These are phyloP conservation scores for Phytophthora cryptogea DNA, from an alignment of 352 stramenopile genomes.

Conservation along the genomic window DNA sequence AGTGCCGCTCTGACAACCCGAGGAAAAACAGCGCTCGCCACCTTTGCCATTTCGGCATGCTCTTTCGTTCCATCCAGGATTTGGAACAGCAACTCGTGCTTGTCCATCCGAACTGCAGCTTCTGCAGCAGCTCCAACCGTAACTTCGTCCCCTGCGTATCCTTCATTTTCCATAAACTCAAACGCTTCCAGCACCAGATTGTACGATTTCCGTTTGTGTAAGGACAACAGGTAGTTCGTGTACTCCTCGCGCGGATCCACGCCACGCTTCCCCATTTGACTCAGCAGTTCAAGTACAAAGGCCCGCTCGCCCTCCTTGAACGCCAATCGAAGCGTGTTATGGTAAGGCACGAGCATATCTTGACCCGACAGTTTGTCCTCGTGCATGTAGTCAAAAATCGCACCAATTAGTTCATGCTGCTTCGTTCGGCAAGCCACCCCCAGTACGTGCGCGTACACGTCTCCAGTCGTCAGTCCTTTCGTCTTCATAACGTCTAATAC, in stretches of 20 bases:
- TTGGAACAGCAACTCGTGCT: background rate
- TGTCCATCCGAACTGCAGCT: background rate
- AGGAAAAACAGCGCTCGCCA: background rate
- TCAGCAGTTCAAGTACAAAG: background rate
- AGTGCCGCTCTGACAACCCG: background rate
- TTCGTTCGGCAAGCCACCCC: background rate
- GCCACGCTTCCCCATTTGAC: background rate
- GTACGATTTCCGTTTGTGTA: background rate
- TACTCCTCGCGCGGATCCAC: background rate
- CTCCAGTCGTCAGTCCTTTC: background rate
- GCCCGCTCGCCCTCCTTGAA: background rate
- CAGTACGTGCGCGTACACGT: background rate
- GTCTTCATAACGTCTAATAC: background rate
- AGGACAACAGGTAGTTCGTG: background rate
- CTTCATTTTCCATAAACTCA: background rate
- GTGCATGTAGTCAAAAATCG: background rate
- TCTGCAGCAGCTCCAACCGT: background rate
- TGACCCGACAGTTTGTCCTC: background rate
- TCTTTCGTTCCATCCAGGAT: background rate
- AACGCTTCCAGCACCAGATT: background rate
- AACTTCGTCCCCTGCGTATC: background rate
- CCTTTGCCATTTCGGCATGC: background rate
- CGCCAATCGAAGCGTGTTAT: background rate
- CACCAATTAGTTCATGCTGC: background rate
- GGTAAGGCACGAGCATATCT: background rate